Percentiles rank a stretch among this genome's conserved stretches.
Evolutionary conservation across 2,329 filamentous ascomycete species (phyloP).

Genomic region (Magnaporthiopsis incrustans): DNA sequence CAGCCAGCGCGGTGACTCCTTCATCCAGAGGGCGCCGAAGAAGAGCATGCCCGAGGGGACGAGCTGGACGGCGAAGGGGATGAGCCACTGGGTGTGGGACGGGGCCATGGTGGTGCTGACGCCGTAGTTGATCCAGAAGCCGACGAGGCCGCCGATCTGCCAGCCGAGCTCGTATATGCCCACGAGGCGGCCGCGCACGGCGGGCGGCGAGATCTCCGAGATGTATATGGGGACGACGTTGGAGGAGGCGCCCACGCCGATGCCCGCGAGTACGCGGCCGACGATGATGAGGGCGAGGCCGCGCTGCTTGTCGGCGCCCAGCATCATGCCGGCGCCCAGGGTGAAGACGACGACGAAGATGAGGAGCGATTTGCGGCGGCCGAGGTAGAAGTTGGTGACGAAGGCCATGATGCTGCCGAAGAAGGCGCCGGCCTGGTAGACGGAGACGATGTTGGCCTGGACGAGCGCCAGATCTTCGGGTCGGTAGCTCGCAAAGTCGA

Average conservation of each 20-base stretch:
- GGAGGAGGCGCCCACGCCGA: constrained; percentile 55
- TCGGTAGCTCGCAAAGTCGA: constrained; percentile 48
- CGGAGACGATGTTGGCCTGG: constrained; percentile 69
- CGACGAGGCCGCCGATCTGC: constrained; percentile 55
- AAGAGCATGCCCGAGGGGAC: constrained; percentile 58
- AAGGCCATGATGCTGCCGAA: constrained; percentile 70
- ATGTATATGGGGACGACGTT: constrained; percentile 58
- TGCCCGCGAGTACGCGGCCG: constrained; percentile 54
- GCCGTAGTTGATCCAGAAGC: constrained; percentile 61
- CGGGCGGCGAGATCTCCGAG: constrained; percentile 51
- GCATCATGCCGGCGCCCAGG: constrained; percentile 64
- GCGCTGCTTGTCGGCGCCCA: constrained; percentile 52
- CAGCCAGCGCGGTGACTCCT: constrained; percentile 63
- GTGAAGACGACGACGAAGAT: constrained; percentile 56
- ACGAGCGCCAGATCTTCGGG: constrained; percentile 45
- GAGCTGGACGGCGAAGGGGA: constrained; percentile 59
- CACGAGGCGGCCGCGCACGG: constrained; percentile 55
- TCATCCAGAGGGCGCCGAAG: constrained; percentile 49
- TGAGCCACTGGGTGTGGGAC: constrained; percentile 49
- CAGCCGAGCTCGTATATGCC: constrained; percentile 61
- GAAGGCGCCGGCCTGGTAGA: constrained; percentile 78
- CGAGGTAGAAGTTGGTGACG: constrained; percentile 56
- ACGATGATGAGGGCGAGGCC: constrained; percentile 58
- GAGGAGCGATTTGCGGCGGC: constrained; percentile 56
- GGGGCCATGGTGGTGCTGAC: constrained; percentile 42